Evolutionary conservation across 768 basidiomycete species (phyloP).

Genomic region (Galerina sulciceps): DNA sequence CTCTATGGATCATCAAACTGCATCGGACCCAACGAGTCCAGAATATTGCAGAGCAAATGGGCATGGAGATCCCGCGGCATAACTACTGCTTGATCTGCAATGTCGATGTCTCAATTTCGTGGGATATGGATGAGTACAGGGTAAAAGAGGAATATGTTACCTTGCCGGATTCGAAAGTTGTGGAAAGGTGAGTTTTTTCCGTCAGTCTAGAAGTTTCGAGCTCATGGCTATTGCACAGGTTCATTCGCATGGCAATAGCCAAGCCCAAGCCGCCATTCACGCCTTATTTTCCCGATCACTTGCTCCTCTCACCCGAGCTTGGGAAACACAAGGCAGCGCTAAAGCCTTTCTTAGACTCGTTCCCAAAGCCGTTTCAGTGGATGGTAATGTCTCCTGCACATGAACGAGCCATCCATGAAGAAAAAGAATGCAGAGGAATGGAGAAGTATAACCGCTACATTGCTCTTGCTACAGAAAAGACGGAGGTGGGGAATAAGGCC

Average conservation of each 20-base stretch:
- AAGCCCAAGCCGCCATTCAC: conserved; percentile 12
- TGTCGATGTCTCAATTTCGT: not conserved
- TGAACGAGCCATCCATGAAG: conserved; percentile 3
- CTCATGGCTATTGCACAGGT: conserved; percentile 6
- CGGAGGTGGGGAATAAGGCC: conserved; percentile 4
- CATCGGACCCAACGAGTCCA: too few relatives aligned
- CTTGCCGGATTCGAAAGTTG: not conserved
- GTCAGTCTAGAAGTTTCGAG: not conserved
- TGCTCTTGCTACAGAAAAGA: not conserved
- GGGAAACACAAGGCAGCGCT: conserved; percentile 11
- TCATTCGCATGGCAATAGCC: conserved; percentile 17
- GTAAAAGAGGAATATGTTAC: not conserved
- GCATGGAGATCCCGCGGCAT: too few relatives aligned
- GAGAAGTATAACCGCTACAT: conserved; percentile 5
- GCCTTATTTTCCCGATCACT: conserved; percentile 10
- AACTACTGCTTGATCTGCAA: not conserved
- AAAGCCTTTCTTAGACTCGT: conserved; percentile 19
- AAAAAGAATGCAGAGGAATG: conserved; percentile 7
- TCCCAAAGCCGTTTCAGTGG: conserved; percentile 16
- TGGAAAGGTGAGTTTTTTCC: conserved; percentile 3
- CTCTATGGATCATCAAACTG: too few relatives aligned
- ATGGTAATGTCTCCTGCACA: conserved; percentile 6
- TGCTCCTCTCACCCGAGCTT: conserved; percentile 16
- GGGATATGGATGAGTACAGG: not conserved
- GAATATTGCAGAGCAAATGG: too few relatives aligned